Percentiles rank a stretch among this genome's conserved stretches.
Evolutionary conservation across 2,329 filamentous ascomycete species (phyloP).

Genomic region (Basipetospora chlamydospora): DNA sequence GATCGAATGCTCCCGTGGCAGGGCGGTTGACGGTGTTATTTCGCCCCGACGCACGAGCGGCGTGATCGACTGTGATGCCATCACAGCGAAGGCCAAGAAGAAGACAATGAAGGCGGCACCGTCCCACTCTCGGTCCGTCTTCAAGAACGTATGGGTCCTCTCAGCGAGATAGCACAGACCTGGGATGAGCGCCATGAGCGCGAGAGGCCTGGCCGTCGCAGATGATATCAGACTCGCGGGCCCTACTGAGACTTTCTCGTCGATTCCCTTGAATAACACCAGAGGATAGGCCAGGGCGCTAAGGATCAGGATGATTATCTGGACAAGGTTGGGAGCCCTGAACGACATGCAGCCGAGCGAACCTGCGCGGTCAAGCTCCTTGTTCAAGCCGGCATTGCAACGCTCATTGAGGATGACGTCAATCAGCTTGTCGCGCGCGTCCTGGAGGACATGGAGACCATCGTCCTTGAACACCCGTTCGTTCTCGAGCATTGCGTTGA

Average conservation of each 20-base stretch:
- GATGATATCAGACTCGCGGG: too few relatives aligned
- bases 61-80: too few relatives aligned
- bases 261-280: constrained; percentile 8
- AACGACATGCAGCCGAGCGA: constrained; percentile 8
- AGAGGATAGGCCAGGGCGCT: constrained; percentile 14
- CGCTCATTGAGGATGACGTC: constrained; percentile 37
- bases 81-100: background rate
- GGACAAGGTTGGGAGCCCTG: constrained; percentile 6
- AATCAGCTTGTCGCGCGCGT: constrained; percentile 26
- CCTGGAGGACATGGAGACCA: constrained; percentile 28
- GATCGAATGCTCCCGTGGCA: constrained; percentile 42
- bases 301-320: constrained; percentile 12
- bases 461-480: constrained; percentile 22
- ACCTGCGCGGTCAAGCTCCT: constrained; percentile 9
- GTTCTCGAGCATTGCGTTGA: constrained; percentile 30
- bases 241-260: too few relatives aligned
- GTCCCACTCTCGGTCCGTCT: constrained; percentile 4
- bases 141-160: constrained; percentile 6
- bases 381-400: constrained; percentile 27
- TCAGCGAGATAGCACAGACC: constrained; percentile 6
- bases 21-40: constrained; percentile 6
- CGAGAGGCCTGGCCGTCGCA: constrained; percentile 1
- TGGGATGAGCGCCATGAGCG: background rate
- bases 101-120: background rate
- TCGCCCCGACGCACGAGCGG: too few relatives aligned